phyloP scores from a whole-genome alignment of 192 early-diverging fungal species.

The Coemansia sp. region DNA sequence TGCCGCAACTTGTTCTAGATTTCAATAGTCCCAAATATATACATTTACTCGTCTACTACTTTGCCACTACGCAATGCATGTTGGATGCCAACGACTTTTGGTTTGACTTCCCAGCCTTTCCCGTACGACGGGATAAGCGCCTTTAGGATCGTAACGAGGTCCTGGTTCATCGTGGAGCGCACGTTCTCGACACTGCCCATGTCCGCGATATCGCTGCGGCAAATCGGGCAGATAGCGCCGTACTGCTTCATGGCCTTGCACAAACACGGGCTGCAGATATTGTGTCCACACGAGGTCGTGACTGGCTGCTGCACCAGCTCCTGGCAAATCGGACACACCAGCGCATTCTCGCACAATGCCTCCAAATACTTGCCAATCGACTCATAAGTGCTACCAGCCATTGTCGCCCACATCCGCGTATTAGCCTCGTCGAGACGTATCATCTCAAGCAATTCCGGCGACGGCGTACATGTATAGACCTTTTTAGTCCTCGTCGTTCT shows the following conservation, averaged over 20 bases:
- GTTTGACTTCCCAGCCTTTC: slow-evolving; percentile 15
- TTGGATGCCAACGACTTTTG: slow-evolving; percentile 14
- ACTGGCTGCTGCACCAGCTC: slow-evolving; percentile 44
- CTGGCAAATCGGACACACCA: slow-evolving; percentile 51
- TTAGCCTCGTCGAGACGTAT: slow-evolving; percentile 45
- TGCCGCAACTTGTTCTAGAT: slow-evolving; percentile 60
- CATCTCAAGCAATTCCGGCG: slow-evolving; percentile 26
- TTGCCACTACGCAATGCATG: slow-evolving; percentile 19
- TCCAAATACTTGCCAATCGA: slow-evolving; percentile 36
- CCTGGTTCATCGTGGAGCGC: slow-evolving; percentile 26
- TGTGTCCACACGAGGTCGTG: slow-evolving; percentile 50
- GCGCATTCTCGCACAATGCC: slow-evolving; percentile 24
- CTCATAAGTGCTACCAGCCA: slow-evolving; percentile 12
- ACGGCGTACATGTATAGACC: slow-evolving; percentile 17
- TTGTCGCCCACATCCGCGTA: slow-evolving; percentile 36
- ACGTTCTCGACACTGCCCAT: slow-evolving; percentile 26
- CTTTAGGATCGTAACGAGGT: slow-evolving; percentile 33
- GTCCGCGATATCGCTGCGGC: slow-evolving; percentile 28
- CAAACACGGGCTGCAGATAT: slow-evolving; percentile 44
- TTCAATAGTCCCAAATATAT: neutral
- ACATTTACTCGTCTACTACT: neutral
- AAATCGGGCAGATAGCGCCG: slow-evolving; percentile 43
- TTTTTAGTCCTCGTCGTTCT: neutral
- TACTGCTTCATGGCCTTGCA: slow-evolving; percentile 28
- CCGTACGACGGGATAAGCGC: slow-evolving; percentile 49